A percentile compares a stretch with the other conserved stretches of the same genome.
Evolutionary conservation across 768 basidiomycete species (phyloP).

Genomic region (Lentinus tigrinus): DNA sequence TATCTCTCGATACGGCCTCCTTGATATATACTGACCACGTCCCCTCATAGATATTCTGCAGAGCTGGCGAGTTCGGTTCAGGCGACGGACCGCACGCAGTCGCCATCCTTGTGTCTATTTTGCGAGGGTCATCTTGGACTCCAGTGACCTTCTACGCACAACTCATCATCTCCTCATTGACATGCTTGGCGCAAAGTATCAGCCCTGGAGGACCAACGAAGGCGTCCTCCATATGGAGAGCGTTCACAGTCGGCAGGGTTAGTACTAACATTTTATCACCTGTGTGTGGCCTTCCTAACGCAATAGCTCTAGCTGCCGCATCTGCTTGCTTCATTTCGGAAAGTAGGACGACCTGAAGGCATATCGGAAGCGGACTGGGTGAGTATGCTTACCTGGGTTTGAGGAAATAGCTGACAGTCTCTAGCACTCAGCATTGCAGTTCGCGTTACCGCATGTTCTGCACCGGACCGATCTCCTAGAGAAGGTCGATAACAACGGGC

Average conservation of each 20-base stretch:
- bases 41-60: conserved; percentile 48
- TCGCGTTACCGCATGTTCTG: conserved; percentile 47
- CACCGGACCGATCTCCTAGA: conserved; percentile 54
- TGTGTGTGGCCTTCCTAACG: conserved; percentile 4
- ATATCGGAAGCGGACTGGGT: conserved; percentile 60
- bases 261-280: conserved; percentile 22
- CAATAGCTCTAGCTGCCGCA: conserved; percentile 54
- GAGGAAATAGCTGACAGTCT: not conserved
- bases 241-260: conserved; percentile 73
- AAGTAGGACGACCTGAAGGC: conserved; percentile 50
- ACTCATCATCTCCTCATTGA: conserved; percentile 60
- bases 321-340: conserved; percentile 56
- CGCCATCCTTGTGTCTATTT: conserved; percentile 23
- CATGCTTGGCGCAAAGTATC: conserved; percentile 55
- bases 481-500: conserved; percentile 44
- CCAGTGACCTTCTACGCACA: conserved; percentile 41
- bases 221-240: conserved; percentile 55
- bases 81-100: conserved; percentile 43
- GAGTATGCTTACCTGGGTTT: conserved; percentile 17
- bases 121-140: conserved; percentile 27
- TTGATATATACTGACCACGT: not conserved
- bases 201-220: conserved; percentile 20
- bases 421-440: conserved; percentile 44
- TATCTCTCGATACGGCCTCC: not conserved
- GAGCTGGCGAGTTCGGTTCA: conserved; percentile 61